Base-by-base conservation (phyloP, 2,329 filamentous ascomycete genomes). In the Fusarium nelsonii region DNA sequence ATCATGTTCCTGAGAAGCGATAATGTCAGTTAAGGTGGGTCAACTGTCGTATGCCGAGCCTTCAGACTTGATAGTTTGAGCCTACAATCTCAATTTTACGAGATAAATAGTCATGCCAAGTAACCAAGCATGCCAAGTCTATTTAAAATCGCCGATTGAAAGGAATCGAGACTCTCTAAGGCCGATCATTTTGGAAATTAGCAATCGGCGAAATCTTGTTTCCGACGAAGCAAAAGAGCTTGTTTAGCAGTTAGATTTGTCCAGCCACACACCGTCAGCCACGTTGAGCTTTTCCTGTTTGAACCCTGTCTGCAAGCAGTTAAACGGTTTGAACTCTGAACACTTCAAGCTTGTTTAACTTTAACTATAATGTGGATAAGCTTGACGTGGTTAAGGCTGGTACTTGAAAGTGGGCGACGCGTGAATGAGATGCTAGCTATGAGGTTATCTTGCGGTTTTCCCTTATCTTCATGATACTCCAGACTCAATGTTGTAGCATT, bases 31-130 rank as follows among this genome's bases (percentile, higher is more conserved):
- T 14, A 15, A 30, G 40, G 61, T 56, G 60, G 60, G 41, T 15
- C 36, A 20, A 15, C 32, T 48, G 48, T 56, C 49, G 60, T 63
- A 63, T 56, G 58, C 60, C 49, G n/a, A 63, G 60, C 33, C 32
- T 12, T 33, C 3, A 45, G 56, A 20, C 16, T 23, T 6, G 28
- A n/a, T 11, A 10, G 8, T 30, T 30, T 30, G 30, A 30, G 8
- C 8, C n/a, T 7, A 28, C 16, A 28, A n/a, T 16, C 12, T 40
- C 16, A 23, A 48, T 14, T 39, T 40, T 43, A 41, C 30, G 57
- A 18, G 43, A 43, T 43, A n/a, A 43, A 26, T 28, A 26, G 23
- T n/a, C 11, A 11, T n/a, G 45, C 45, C 45, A 49, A 49, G 45
- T 12, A 49, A 9, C 32, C 4, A 49, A 26, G 20, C 18, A 36